Evolutionary conservation across 306 rosid genomes (phyloP), one percentile per base, ranked within the genome.

Genomic region (Malus orientalis): DNA sequence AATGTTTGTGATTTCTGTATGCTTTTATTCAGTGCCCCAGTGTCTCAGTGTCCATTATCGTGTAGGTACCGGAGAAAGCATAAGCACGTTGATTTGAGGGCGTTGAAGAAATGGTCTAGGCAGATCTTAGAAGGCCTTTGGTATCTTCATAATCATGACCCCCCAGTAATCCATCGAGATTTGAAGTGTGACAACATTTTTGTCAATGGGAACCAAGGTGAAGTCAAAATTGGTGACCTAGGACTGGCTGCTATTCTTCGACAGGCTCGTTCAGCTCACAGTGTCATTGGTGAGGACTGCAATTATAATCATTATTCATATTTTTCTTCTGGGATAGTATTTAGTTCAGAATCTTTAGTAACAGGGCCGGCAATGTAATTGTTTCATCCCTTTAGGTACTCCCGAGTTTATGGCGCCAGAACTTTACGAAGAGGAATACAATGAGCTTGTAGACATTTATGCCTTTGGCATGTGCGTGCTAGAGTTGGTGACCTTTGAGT

Each of bases 331-430:
- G 63, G 32, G 36, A 73, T 66, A 27, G 62, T 70, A 22, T 22
- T 42, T 63, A 27, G 18, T 63, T 19, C 60, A 70, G 55, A 44
- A 74, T 58, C 74, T 30, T 69, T 81, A 45, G 74, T 74, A 38
- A 78, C 40, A 76, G 71, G 51, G 69, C 44, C 2, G 18, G 64
- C 11, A 38, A 23, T n/a, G 7, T 81, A 70, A 73, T 76, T 79
- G 73, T 69, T 80, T 27, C 67, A 49, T 76, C 76, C 74, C 59
- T 62, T 65, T 72, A 95, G 98, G 99, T 74, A 96, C 99, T 53
- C 99, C 99, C 0, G 99, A 95, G 88, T 95, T 95, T 83, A 95
- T 95, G 99, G 99, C 99, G 8, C 99, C 99, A 4, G 99, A 95
- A 83, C 93, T 95, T 44, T 95, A 95, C 29, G 97, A 95, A 84